phyloP scores from a whole-genome alignment of 371 early-diverging fungal species.

The Mucor velutinosus region DNA sequence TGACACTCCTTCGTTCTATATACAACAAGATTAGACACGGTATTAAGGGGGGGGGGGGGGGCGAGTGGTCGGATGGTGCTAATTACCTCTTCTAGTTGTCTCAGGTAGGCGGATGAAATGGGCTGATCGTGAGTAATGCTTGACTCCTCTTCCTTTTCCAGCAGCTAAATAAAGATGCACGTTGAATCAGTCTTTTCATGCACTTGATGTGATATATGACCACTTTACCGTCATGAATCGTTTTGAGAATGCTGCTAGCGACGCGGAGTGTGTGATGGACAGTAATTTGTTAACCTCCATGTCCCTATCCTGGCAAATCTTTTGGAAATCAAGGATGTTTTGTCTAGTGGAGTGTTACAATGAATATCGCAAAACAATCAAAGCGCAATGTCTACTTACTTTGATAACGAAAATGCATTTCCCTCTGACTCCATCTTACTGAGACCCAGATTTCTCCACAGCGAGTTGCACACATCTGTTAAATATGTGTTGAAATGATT shows the following conservation, averaged over 20 bases:
- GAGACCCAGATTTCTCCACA: constrained; percentile 56
- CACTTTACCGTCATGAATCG: constrained; percentile 40
- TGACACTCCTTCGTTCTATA: constrained; percentile 33
- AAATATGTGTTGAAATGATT: constrained; percentile 59
- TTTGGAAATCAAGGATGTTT: constrained; percentile 26
- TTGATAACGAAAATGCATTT: constrained; percentile 43
- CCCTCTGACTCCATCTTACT: constrained; percentile 38
- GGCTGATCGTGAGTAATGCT: constrained; percentile 22
- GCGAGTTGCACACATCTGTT: constrained; percentile 58
- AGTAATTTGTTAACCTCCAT: constrained; percentile 34
- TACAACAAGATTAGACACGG: neutral
- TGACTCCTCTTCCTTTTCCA: constrained; percentile 16
- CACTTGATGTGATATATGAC: too few relatives aligned
- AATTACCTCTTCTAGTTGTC: constrained; percentile 25
- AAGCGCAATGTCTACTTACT: constrained; percentile 29
- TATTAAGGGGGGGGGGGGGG: neutral
- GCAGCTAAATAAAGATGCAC: neutral
- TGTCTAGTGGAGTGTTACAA: constrained; percentile 14
- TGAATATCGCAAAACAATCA: neutral
- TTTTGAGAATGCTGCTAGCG: constrained; percentile 48
- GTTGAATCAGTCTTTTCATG: neutral
- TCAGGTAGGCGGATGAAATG: constrained; percentile 18
- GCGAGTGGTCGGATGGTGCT: too few relatives aligned
- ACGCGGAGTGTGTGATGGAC: constrained; percentile 52
- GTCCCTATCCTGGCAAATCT: constrained; percentile 35